Evolutionary conservation across 139 green algal species (phyloP).

Genomic region (Gonium pectorale): DNA sequence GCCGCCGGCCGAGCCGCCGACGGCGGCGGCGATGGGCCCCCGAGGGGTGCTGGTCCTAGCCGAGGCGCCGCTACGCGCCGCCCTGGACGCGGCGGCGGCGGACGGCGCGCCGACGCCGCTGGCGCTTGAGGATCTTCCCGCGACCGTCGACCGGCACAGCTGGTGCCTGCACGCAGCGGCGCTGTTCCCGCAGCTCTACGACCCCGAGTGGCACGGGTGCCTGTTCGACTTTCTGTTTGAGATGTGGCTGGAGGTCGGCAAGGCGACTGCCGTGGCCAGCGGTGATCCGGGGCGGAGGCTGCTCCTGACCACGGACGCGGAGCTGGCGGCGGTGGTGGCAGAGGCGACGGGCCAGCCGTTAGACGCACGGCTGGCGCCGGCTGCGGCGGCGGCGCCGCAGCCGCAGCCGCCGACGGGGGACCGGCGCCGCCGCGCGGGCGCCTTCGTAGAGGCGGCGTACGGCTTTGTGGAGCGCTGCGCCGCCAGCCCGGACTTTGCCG

Average conservation of each 20-base stretch:
- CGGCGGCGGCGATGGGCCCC: background rate
- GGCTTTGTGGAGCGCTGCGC: background rate
- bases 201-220: conserved; percentile 45
- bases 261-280: background rate
- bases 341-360: background rate
- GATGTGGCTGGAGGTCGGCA: conserved; percentile 44
- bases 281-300: background rate
- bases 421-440: background rate
- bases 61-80: background rate
- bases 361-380: background rate
- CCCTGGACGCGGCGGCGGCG: background rate
- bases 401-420: background rate
- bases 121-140: background rate
- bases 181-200: conserved; percentile 44
- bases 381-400: background rate
- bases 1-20: background rate
- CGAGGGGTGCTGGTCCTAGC: background rate
- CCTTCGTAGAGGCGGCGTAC: conserved; percentile 10
- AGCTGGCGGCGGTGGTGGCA: conserved; percentile 1
- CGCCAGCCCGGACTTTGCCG: background rate
- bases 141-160: background rate
- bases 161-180: conserved; percentile 32
- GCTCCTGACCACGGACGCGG: conserved; percentile 20
- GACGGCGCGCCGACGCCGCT: background rate
- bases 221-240: conserved; percentile 56